phyloP scores from a whole-genome alignment of 2,329 filamentous ascomycete species.

The Fusarium burgessii region DNA sequence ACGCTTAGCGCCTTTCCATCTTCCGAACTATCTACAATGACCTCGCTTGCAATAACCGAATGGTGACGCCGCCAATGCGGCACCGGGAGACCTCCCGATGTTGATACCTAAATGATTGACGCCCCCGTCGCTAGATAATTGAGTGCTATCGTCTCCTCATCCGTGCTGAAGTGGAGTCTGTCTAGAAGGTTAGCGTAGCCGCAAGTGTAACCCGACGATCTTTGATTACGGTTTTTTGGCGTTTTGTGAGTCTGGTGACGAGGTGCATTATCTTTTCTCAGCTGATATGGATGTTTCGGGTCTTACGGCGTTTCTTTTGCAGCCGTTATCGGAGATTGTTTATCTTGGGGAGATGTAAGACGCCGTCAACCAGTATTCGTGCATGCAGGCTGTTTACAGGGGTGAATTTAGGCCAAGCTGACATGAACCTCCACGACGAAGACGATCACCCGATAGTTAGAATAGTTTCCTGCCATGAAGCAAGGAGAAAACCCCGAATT shows the following conservation, averaged over 20 bases:
- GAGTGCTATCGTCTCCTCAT: not conserved
- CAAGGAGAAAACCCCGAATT: too few relatives aligned
- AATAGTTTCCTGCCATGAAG: not conserved
- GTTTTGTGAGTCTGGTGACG: not conserved
- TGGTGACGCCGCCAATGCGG: not conserved
- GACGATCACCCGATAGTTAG: fast-evolving
- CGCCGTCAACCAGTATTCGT: not conserved
- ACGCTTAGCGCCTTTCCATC: not conserved
- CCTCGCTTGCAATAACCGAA: not conserved
- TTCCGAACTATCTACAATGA: not conserved
- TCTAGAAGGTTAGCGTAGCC: conserved; percentile 18
- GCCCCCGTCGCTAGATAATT: not conserved
- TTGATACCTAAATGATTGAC: not conserved
- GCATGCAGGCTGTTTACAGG: not conserved
- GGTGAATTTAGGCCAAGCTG: not conserved
- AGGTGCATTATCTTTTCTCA: not conserved
- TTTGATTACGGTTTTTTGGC: not conserved
- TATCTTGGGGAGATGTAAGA: not conserved
- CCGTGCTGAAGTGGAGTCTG: not conserved
- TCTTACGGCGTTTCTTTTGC: too few relatives aligned
- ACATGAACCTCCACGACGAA: not conserved
- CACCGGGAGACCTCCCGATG: conserved; percentile 14
- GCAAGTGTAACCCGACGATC: not conserved
- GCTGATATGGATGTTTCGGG: not conserved
- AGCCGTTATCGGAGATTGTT: not conserved